These are phyloP conservation scores for Pisolithus tinctorius DNA, from an alignment of 768 basidiomycete species.

Conservation along the genomic window DNA sequence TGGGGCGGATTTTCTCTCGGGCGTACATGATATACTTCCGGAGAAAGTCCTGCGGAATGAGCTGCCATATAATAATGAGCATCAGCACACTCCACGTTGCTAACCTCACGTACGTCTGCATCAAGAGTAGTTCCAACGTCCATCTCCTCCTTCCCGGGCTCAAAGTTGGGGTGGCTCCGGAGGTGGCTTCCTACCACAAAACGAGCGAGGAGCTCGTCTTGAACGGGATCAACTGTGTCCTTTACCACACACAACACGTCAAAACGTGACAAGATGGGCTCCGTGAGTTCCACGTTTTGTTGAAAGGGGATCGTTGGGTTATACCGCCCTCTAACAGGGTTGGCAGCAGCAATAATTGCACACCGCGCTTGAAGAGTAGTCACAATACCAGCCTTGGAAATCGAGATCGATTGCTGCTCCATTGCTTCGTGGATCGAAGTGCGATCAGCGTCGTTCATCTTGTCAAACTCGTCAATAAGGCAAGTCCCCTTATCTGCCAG, in stretches of 20 bases:
- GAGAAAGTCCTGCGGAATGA: constrained; percentile 94
- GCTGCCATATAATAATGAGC: constrained; percentile 38
- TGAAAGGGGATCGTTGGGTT: constrained; percentile 98
- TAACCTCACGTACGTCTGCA: constrained; percentile 66
- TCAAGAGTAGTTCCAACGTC: constrained; percentile 85
- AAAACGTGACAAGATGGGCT: constrained; percentile 96
- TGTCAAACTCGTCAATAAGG: constrained; percentile 98
- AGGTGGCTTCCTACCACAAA: constrained; percentile 98
- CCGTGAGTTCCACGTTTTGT: constrained; percentile 97
- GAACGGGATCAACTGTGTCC: constrained; percentile 93
- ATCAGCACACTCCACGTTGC: not conserved
- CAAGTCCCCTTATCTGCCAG: constrained; percentile 97
- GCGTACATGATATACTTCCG: constrained; percentile 99
- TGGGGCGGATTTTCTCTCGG: constrained; percentile 85
- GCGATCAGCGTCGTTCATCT: constrained; percentile 98
- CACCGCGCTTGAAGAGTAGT: constrained; percentile 97
- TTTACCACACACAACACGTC: constrained; percentile 98
- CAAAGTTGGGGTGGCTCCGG: constrained; percentile 91
- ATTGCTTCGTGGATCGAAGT: constrained; percentile 99
- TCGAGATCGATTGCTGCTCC: constrained; percentile 99
- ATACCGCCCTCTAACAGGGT: constrained; percentile 94
- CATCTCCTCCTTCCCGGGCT: constrained; percentile 82
- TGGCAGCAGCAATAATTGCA: constrained; percentile 96
- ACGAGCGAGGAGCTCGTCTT: constrained; percentile 91
- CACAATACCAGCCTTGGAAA: constrained; percentile 97